Percentiles rank a stretch among this genome's conserved stretches.
These are phyloP conservation scores for Salix udensis DNA, from an alignment of 345 rosid species.

Conservation along the genomic window DNA sequence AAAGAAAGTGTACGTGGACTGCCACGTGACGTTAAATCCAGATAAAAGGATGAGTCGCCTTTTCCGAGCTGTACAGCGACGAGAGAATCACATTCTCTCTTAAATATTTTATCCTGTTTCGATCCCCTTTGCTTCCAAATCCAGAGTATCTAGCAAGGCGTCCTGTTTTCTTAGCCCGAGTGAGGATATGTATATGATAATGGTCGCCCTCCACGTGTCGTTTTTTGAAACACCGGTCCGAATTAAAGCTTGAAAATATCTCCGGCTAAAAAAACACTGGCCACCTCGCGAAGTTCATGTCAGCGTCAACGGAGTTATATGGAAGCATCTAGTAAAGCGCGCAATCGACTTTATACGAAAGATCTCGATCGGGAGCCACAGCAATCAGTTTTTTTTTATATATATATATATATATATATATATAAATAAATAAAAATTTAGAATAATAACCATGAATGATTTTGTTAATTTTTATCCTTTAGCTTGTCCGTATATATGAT, in stretches of 20 bases:
- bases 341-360: too few relatives aligned
- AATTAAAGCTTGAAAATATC: not conserved
- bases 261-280: not conserved
- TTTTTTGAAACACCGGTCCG: slow-evolving; percentile 10
- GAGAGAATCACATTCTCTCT: slow-evolving; percentile 10
- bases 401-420: too few relatives aligned
- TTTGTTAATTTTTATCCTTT: too few relatives aligned
- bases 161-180: not conserved
- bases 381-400: too few relatives aligned
- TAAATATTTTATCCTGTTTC: not conserved
- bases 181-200: not conserved
- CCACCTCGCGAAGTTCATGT: not conserved
- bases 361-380: too few relatives aligned
- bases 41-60: not conserved
- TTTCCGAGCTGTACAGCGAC: not conserved
- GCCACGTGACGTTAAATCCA: not conserved
- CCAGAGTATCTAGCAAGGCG: not conserved
- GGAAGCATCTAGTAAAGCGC: not conserved
- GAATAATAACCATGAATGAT: too few relatives aligned
- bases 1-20: not conserved
- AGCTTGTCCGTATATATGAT: too few relatives aligned
- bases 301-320: not conserved
- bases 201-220: slow-evolving; percentile 25
- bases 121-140: slow-evolving; percentile 27
- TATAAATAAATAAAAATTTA: too few relatives aligned